Percentiles rank a stretch among this genome's conserved stretches.
phyloP scores from a whole-genome alignment of 495 filamentous ascomycete genomes.

The Xanthoparmelia taractica region DNA sequence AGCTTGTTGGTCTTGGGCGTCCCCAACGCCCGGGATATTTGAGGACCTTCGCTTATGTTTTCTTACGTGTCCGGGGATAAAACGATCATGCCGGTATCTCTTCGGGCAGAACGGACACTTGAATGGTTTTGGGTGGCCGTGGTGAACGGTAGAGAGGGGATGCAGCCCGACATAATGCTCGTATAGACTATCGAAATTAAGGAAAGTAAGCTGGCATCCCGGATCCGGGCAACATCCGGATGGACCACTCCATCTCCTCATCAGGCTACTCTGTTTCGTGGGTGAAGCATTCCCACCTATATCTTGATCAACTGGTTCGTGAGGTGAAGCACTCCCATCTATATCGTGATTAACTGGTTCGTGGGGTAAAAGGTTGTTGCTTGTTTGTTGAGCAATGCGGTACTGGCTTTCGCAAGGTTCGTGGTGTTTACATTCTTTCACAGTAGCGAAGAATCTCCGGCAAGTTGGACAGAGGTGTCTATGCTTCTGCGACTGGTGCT shows the following conservation, averaged over 20 bases:
- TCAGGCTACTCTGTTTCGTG: neutral
- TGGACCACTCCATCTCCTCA: neutral
- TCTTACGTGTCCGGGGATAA: slow-evolving; percentile 8
- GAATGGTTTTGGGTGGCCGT: slow-evolving; percentile 7
- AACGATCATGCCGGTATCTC: neutral
- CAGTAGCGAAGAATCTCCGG: neutral
- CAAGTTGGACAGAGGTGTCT: neutral
- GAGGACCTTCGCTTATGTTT: slow-evolving; percentile 9
- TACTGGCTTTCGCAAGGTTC: neutral
- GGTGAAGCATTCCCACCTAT: neutral
- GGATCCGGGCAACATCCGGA: slow-evolving; percentile 7
- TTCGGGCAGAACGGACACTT: slow-evolving; percentile 10
- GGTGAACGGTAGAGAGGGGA: slow-evolving; percentile 5
- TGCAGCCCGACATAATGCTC: slow-evolving; percentile 7
- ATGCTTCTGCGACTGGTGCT: neutral
- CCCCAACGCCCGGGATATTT: neutral
- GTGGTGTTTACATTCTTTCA: neutral
- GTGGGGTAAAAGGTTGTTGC: neutral
- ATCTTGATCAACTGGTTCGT: neutral
- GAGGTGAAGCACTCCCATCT: neutral
- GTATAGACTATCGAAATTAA: neutral
- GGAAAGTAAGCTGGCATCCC: slow-evolving; percentile 5
- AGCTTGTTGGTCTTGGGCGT: slow-evolving; percentile 2
- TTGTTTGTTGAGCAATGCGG: too few species aligned
- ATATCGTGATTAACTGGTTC: neutral